Base-by-base conservation (phyloP, 2,329 filamentous ascomycete genomes). In the Zymoseptoria tritici region DNA sequence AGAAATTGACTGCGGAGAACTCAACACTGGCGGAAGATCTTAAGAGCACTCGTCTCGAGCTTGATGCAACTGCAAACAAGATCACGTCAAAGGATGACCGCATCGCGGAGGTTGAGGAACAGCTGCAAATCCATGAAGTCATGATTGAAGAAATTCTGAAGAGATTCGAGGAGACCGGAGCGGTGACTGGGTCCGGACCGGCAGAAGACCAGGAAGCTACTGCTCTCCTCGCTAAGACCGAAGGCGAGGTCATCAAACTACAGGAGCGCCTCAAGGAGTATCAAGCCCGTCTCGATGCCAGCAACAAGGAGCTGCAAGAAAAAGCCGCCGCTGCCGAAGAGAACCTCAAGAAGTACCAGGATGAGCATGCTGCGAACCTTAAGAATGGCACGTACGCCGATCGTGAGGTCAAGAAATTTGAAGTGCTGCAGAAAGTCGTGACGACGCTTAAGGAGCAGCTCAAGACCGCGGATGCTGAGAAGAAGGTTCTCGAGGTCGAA, bases 1-100 rank as follows among this genome's bases (percentile, higher is more conserved):
- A 59, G n/a, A 64, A 68, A 60, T 69, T 71, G 60, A 64, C 64
- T 5, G 82, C 84, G 50, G 85, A 94, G 67, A 84, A 95, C 26
- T 79, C 83, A 20, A 80, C 77, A 1, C 77, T 96, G 21, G 86
- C 87, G 73, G 79, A 83, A 2, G 89, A 94, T 66, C 79, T 96
- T 4, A 81, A 83, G 1, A 60, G 85, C 83, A 52, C 57, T 6
- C 55, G 63, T 11, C 58, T 68, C 2, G 62, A 71, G 52, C 62
- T 68, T 49, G 77, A 84, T 60, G 81, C 82, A n/a, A 81, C 91
- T 67, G 57, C 64, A 50, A 67, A 66, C 60, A 70, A 70, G 54
- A 57, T 70, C 46, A 50, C 52, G 46, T 31, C 57, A 13, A 65
- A 62, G 53, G 67, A 69, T 19, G 59, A 62, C 49, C 60, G 68